Percentiles rank a stretch among this genome's conserved stretches.
Conservation (phyloP, 2,329 filamentous ascomycete species). For the Xylariaceae sp. region DNA sequence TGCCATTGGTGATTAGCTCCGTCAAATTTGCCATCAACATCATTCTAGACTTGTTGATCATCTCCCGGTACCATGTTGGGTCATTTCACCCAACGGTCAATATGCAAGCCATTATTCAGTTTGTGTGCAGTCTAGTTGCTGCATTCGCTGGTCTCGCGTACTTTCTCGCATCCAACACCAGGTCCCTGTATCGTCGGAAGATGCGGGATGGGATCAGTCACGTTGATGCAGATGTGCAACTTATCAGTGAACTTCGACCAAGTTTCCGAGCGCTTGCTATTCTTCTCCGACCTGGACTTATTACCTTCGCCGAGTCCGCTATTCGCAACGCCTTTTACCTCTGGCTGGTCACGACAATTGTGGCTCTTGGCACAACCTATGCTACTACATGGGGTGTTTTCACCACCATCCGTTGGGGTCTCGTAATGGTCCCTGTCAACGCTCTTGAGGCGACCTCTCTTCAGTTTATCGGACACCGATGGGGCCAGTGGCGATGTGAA, state of each 20-base stretch:
- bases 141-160: conserved; percentile 64
- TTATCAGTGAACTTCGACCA: conserved; percentile 38
- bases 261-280: conserved; percentile 54
- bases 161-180: conserved; percentile 57
- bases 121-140: conserved; percentile 65
- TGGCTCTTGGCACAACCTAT: conserved; percentile 68
- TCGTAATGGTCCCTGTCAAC: conserved; percentile 76
- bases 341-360: conserved; percentile 71
- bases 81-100: conserved; percentile 63
- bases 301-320: conserved; percentile 69
- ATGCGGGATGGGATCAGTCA: conserved; percentile 2
- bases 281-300: conserved; percentile 62
- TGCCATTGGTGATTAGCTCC: conserved; percentile 69
- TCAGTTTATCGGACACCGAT: conserved; percentile 70
- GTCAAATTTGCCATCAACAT: conserved; percentile 72
- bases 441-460: conserved; percentile 70
- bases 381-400: conserved; percentile 78
- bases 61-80: conserved; percentile 69
- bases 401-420: conserved; percentile 75
- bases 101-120: conserved; percentile 67
- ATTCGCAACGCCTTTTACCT: conserved; percentile 74
- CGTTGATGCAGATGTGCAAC: conserved; percentile 23
- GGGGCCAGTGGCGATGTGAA: conserved; percentile 58
- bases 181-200: conserved; percentile 24
- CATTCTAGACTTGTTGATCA: conserved; percentile 68